A percentile compares a stretch with the other conserved stretches of the same genome.
These are phyloP conservation scores for Musa acuminata DNA, from an alignment of 176 grass and related monocot species.

Conservation along the genomic window DNA sequence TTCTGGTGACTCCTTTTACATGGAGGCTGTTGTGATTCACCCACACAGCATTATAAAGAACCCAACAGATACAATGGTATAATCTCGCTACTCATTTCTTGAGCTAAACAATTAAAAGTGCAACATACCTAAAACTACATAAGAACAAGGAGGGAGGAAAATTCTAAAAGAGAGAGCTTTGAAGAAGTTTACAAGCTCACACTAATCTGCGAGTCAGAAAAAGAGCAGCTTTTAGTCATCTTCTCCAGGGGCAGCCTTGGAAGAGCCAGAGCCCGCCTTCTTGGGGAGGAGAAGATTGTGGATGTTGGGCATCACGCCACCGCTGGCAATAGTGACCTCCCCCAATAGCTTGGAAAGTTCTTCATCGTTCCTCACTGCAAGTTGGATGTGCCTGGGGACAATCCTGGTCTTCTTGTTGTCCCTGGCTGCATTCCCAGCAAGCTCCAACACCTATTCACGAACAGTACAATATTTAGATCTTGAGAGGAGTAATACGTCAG, in stretches of 20 bases:
- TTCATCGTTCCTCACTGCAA: constrained; percentile 8
- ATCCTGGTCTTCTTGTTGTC: constrained; percentile 7
- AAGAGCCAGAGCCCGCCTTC: background rate
- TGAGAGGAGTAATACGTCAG: background rate
- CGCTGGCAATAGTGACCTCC: constrained; percentile 2
- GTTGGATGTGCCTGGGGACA: constrained; percentile 5
- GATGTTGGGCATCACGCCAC: constrained; percentile 1
- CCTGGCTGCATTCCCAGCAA: constrained; percentile 3
- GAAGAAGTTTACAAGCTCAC: too few relatives aligned
- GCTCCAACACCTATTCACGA: background rate
- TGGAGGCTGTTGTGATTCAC: too few relatives aligned
- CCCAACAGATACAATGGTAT: too few relatives aligned
- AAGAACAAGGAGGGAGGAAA: too few relatives aligned
- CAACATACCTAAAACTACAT: too few relatives aligned
- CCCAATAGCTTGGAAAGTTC: constrained; percentile 7
- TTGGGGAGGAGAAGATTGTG: constrained; percentile 7
- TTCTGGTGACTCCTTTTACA: too few relatives aligned
- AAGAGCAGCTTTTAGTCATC: background rate
- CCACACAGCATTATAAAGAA: too few relatives aligned
- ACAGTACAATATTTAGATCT: background rate
- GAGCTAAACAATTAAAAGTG: too few relatives aligned
- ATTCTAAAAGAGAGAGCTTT: too few relatives aligned
- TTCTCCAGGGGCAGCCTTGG: constrained; percentile 2
- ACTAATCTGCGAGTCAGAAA: too few relatives aligned
- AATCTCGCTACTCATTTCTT: too few relatives aligned